Evolutionary conservation across 2,329 filamentous ascomycete genomes (phyloP).

Genomic region (Fusarium heterosporum): DNA sequence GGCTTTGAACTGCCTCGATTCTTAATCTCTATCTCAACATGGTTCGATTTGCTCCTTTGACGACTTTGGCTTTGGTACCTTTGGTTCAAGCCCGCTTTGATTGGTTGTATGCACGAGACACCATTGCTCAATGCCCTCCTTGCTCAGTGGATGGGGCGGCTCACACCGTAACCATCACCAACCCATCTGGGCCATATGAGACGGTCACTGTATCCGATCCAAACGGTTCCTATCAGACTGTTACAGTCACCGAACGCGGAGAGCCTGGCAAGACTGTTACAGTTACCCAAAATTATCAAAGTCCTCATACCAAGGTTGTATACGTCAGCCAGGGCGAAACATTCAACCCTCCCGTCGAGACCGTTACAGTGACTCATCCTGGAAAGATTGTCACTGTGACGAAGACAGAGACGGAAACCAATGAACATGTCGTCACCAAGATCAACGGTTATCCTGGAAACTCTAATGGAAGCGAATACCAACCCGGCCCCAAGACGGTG

Average conservation of each 20-base stretch:
- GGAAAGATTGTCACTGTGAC: conserved; percentile 45
- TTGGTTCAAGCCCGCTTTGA: conserved; percentile 46
- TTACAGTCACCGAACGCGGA: conserved; percentile 33
- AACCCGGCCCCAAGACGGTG: conserved; percentile 27
- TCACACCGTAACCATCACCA: conserved; percentile 47
- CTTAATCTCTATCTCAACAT: conserved; percentile 31
- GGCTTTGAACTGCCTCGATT: neutral
- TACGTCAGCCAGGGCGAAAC: conserved; percentile 39
- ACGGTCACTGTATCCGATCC: conserved; percentile 39
- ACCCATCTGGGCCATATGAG: conserved; percentile 26
- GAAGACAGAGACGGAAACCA: conserved; percentile 34
- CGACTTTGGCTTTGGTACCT: conserved; percentile 45
- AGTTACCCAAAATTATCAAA: conserved; percentile 30
- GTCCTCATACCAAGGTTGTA: conserved; percentile 30
- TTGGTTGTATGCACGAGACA: conserved; percentile 33
- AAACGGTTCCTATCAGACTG: conserved; percentile 25
- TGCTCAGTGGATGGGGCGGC: conserved; percentile 41
- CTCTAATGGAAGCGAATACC: conserved; percentile 14
- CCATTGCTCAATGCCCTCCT: conserved; percentile 47
- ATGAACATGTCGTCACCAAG: conserved; percentile 42
- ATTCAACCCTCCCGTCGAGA: conserved; percentile 40
- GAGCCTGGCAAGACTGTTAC: conserved; percentile 30
- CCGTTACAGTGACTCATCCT: conserved; percentile 45
- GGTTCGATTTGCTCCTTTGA: conserved; percentile 44
- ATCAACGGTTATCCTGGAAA: conserved; percentile 31